Percentiles rank a stretch among this genome's conserved stretches.
Conservation (phyloP, 805 yeast genomes). For the Suhomyces sp. region DNA sequence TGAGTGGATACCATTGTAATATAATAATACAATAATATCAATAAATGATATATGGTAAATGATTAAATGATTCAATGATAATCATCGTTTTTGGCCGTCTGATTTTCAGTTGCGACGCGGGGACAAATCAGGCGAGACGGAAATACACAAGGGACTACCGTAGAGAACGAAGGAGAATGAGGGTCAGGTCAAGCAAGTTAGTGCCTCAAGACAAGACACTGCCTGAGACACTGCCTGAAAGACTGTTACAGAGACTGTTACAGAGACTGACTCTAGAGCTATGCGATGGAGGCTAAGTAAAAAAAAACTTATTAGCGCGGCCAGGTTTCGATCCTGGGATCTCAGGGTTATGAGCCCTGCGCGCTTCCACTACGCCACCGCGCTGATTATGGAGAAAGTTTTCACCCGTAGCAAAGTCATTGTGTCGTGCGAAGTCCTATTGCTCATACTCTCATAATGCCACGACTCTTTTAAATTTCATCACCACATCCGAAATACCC, state of each 20-base stretch:
- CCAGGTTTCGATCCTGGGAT: conserved; percentile 96
- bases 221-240: too few species aligned
- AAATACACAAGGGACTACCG: too few species aligned
- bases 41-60: too few species aligned
- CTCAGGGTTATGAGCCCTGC: conserved; percentile 99
- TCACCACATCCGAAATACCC: background rate
- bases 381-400: conserved; percentile 45
- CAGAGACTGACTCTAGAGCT: too few species aligned
- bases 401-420: background rate
- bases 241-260: too few species aligned
- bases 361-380: conserved; percentile 99
- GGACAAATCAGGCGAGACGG: background rate
- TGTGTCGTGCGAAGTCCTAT: background rate
- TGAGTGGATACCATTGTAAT: background rate
- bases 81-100: too few species aligned
- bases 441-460: background rate
- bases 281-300: background rate
- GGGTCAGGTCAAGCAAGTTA: background rate
- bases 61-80: too few species aligned
- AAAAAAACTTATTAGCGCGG: conserved; percentile 67
- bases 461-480: background rate
- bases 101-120: background rate
- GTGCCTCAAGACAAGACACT: too few species aligned
- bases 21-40: too few species aligned
- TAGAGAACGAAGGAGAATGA: too few species aligned